A percentile compares a stretch with the other conserved stretches of the same genome.
phyloP scores from a whole-genome alignment of 371 early-diverging fungal species.

The Actinomortierella wolfii region DNA sequence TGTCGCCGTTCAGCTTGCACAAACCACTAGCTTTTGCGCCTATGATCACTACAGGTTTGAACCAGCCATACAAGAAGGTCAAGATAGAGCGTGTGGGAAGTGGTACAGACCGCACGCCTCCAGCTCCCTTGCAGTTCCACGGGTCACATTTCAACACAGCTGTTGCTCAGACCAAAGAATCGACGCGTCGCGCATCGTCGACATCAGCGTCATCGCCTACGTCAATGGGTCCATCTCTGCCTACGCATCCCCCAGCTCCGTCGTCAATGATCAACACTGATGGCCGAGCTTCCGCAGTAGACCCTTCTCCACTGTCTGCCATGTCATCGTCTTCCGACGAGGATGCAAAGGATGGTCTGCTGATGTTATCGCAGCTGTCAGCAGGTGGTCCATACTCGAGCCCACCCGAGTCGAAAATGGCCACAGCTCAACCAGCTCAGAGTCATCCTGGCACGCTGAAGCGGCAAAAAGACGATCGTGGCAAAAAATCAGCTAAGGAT shows the following conservation, averaged over 20 bases:
- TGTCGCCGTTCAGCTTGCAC: no score
- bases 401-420: neutral
- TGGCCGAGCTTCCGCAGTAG: neutral
- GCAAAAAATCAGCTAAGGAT: no score
- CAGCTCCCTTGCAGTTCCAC: no score
- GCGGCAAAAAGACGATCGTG: no score
- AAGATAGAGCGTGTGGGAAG: no score
- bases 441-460: no score
- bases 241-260: neutral
- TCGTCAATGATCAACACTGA: neutral
- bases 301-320: neutral
- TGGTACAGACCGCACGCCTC: no score
- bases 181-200: neutral
- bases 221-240: neutral
- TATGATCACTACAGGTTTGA: conserved; percentile 38
- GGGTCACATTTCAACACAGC: no score
- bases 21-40: conserved; percentile 30
- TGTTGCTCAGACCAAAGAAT: no score
- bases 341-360: conserved; percentile 36
- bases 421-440: no score
- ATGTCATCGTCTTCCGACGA: conserved; percentile 25
- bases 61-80: conserved; percentile 17
- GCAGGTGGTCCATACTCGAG: neutral
- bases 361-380: conserved; percentile 23
- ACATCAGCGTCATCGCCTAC: conserved; percentile 11